phyloP scores from a whole-genome alignment of 2,329 filamentous ascomycete genomes.

The Graphiopsis chlorocephala region DNA sequence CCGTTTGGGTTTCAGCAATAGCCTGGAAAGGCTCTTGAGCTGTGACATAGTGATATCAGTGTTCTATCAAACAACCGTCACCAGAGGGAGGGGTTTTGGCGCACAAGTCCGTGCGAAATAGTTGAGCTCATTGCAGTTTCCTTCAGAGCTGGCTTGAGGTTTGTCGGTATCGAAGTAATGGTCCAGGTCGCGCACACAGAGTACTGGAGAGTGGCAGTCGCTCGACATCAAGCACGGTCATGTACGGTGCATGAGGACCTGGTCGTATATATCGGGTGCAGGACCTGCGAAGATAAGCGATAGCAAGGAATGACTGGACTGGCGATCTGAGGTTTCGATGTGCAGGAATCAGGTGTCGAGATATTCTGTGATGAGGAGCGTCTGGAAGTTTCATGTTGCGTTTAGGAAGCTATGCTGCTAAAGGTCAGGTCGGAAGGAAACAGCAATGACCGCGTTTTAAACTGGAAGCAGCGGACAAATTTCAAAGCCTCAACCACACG shows the following conservation, averaged over 20 bases:
- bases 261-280: not conserved
- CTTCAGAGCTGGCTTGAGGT: not conserved
- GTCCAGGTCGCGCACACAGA: constrained; percentile 6
- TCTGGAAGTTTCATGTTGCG: not conserved
- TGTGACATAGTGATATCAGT: not conserved
- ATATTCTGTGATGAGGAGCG: not conserved
- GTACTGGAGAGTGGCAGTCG: constrained; percentile 9
- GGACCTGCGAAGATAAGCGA: not conserved
- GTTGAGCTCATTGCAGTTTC: not conserved
- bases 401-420: not conserved
- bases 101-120: not conserved
- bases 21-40: constrained; percentile 14
- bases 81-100: not conserved
- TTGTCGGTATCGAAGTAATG: not conserved
- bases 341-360: not conserved
- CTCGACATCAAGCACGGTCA: constrained; percentile 8
- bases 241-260: not conserved
- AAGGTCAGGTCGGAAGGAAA: not conserved
- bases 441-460: not conserved
- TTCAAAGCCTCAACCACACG: constrained; percentile 7
- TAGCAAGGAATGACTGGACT: not conserved
- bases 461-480: not conserved
- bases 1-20: not conserved
- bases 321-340: not conserved
- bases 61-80: not conserved